Conservation (phyloP, 1,284 basidiomycete species). For the Agroathelia rolfsii region DNA sequence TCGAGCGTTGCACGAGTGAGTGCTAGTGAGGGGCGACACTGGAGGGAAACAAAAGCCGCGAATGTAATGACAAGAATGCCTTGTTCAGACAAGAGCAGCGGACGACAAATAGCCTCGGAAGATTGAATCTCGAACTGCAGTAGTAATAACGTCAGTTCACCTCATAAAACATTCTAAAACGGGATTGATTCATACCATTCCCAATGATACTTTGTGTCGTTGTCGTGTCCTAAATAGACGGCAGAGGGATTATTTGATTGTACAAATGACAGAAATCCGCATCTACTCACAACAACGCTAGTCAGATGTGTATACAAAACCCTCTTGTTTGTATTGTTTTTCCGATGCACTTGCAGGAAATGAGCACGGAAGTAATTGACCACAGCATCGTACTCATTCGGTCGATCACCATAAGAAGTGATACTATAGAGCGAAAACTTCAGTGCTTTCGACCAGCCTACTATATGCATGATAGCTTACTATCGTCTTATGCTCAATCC, state of each 20-base stretch:
- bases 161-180: too few species aligned
- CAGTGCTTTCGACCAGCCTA: constrained; percentile 5
- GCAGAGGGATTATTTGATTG: constrained; percentile 7
- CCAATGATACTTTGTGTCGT: constrained; percentile 68
- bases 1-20: too few species aligned
- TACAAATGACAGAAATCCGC: constrained; percentile 3
- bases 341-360: constrained; percentile 62
- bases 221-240: constrained; percentile 45
- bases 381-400: constrained; percentile 61
- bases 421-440: constrained; percentile 37
- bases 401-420: constrained; percentile 66
- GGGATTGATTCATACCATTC: constrained; percentile 39
- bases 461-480: constrained; percentile 27
- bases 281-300: constrained; percentile 56
- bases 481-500: constrained; percentile 62
- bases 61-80: too few species aligned
- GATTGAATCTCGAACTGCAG: too few species aligned
- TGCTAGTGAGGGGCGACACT: too few species aligned
- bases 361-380: constrained; percentile 73
- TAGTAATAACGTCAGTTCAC: too few species aligned
- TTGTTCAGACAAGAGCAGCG: too few species aligned
- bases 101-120: too few species aligned
- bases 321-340: constrained; percentile 50
- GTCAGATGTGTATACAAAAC: constrained; percentile 67
- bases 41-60: too few species aligned